Base-by-base conservation (phyloP, 1,284 basidiomycete genomes). In the Phlebopus sp. region DNA sequence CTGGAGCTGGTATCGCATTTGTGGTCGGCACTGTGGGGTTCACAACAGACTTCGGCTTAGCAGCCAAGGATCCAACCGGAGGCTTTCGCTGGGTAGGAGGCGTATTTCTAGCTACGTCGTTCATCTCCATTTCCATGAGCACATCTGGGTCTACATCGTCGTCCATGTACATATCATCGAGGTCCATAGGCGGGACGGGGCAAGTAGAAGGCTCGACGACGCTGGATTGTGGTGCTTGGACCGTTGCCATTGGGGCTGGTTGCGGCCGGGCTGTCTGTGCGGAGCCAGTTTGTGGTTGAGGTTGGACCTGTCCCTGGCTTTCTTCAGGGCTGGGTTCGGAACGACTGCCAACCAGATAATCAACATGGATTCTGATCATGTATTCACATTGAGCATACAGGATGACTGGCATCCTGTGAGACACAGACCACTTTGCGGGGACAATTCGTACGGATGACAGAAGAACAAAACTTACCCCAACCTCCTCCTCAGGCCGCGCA, bases 401-500 rank as follows among this genome's bases (percentile, higher is more conserved):
- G 21, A 23, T 23, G 21, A 23, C 21, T 23, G 21, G 6, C 21
- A 23, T 23, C 21, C 21, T 23, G 21, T 23, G 21, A 23, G 21
- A 6, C 38, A 9, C n/a, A n/a, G n/a, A 37, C 14, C 19, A 19
- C 14, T 2, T 17, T n/a, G 18, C 9, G 35, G 18, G 3, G 3
- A 15, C 17, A 15, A n/a, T 17, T 4, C 38, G 36, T 18, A 9
- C 11, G 17, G 19, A n/a, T 30, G 18, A 14, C 17, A n/a, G 15
- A 34, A 30, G 9, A 37, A 21, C 30, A 42, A 15, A 19, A 64
- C 76, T 52, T 56, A 89, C 89, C 83, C 79, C 54, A 89, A 63
- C 49, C 86, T 76, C 37, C 65, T 56, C 42, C 74, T 74, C 21
- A 91, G 69, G 27, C 76, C 71, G 37, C 72, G 71, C 3, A 77